Percentiles rank a stretch among this genome's conserved stretches.
Conservation (phyloP, 306 rosid genomes). For the Echinosophora koreensis region DNA sequence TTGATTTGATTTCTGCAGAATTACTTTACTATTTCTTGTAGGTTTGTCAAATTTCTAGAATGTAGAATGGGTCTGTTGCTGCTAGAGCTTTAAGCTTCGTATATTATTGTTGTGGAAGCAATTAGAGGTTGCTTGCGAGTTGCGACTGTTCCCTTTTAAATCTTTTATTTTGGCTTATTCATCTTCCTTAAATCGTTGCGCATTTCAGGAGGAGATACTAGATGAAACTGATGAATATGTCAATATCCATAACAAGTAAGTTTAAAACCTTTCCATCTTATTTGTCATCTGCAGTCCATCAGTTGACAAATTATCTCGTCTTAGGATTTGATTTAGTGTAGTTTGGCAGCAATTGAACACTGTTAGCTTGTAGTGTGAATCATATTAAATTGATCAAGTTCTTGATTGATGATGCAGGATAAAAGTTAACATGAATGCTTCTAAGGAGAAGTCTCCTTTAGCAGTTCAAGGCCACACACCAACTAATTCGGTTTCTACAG, state of each 20-base stretch:
- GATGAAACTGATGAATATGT: conserved; percentile 99
- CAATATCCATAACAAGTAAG: conserved; percentile 94
- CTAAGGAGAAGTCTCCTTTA: conserved; percentile 61
- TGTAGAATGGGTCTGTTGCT: conserved; percentile 14
- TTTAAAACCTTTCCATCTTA: conserved; percentile 26
- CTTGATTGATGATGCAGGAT: conserved; percentile 73
- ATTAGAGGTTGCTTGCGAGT: conserved; percentile 30
- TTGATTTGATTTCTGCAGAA: conserved; percentile 41
- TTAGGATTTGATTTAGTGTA: conserved; percentile 26
- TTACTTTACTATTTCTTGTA: conserved; percentile 19
- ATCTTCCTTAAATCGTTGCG: conserved; percentile 40
- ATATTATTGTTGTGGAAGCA: conserved; percentile 24
- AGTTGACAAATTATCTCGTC: background rate
- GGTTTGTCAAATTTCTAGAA: conserved; percentile 15
- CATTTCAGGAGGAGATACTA: conserved; percentile 93
- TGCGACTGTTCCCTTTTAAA: conserved; percentile 29
- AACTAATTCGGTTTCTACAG: conserved; percentile 51
- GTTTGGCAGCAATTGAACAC: conserved; percentile 17
- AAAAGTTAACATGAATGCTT: conserved; percentile 86
- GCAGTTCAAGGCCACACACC: conserved; percentile 52
- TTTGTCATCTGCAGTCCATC: conserved; percentile 27
- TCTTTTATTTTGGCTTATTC: conserved; percentile 39
- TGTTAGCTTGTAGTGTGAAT: conserved; percentile 25
- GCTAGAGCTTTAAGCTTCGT: conserved; percentile 32
- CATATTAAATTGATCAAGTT: conserved; percentile 33